A percentile compares a stretch with the other conserved stretches of the same genome.
These are phyloP conservation scores for Obelidium mucronatum DNA, from an alignment of 192 early-diverging fungal species.

Conservation along the genomic window DNA sequence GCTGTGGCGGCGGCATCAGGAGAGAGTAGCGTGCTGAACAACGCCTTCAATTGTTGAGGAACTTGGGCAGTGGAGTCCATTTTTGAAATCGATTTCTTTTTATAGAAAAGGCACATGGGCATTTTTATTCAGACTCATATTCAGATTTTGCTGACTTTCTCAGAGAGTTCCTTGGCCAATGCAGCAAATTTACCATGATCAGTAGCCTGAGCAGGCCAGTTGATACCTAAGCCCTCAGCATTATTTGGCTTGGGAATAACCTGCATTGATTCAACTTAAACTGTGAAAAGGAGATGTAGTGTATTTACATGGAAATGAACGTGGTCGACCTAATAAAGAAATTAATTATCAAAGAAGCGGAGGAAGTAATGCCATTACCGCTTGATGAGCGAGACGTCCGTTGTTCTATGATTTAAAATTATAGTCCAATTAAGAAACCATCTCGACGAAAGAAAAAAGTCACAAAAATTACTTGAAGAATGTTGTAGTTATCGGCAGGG, in stretches of 20 bases:
- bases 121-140: background rate
- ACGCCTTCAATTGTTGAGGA: constrained; percentile 14
- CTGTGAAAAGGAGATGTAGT: too few species aligned
- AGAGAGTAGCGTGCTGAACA: constrained; percentile 26
- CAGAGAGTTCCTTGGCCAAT: constrained; percentile 38
- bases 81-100: constrained; percentile 9
- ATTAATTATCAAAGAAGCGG: background rate
- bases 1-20: background rate
- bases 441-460: too few species aligned
- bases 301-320: constrained; percentile 94
- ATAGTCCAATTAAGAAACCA: too few species aligned
- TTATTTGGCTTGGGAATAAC: constrained; percentile 45
- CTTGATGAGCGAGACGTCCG: constrained; percentile 77
- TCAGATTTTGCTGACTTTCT: constrained; percentile 22
- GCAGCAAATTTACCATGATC: constrained; percentile 56
- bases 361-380: constrained; percentile 4
- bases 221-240: constrained; percentile 74
- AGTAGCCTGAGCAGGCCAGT: constrained; percentile 68
- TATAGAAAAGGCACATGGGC: background rate
- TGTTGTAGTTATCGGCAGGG: constrained; percentile 81
- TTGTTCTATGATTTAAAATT: too few species aligned
- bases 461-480: constrained; percentile 87
- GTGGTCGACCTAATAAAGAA: constrained; percentile 86
- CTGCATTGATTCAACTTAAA: background rate
- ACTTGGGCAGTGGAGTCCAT: constrained; percentile 23